Evolutionary conservation across 768 basidiomycete species (phyloP), one percentile per base, ranked within the genome.

Genomic region (Clavulina sp.): DNA sequence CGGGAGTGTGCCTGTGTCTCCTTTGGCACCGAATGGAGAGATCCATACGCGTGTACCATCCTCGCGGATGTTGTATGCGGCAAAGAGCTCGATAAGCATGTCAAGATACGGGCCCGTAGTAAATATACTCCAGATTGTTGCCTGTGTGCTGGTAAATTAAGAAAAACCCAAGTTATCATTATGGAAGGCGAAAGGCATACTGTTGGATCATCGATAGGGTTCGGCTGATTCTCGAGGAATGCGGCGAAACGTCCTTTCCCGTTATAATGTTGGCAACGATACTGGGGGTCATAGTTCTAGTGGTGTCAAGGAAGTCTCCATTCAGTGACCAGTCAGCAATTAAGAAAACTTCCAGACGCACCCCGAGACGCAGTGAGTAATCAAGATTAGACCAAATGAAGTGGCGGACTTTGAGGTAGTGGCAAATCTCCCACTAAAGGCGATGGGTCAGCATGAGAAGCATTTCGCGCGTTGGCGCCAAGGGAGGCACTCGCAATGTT

Each of bases 351-450:
- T n/a, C n/a, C n/a, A n/a, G n/a, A n/a, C n/a, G n/a, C n/a, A n/a
- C 36, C 13, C 13, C 36, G 21, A 21, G 13, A 13, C 23, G 9
- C 9, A 46, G 43, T 9, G 34, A 9, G 34, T 38, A 38, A 19
- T 38, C 34, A 9, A 38, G 19, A 38, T 19, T 19, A 38, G 9
- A 9, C 34, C 34, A 38, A 19, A 38, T 19, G 34, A 38, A 38
- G 34, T 38, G 34, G 9, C 34, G 34, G 19, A 38, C 34, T 9
- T 64, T 54, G 13, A 5, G 55, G 54, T 7, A 56, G 60, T 29
- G 63, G 2, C 69, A 67, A 5, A 61, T 57, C 53, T 72, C 70
- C 54, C 68, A 71, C n/a, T n/a, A n/a, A n/a, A n/a, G n/a, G n/a
- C n/a, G n/a, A n/a, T n/a, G n/a, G n/a, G n/a, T n/a, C n/a, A n/a